Evolutionary conservation across 2,329 filamentous ascomycete genomes (phyloP), one percentile per base, ranked within the genome.

Genomic region (Penicillium sp.): DNA sequence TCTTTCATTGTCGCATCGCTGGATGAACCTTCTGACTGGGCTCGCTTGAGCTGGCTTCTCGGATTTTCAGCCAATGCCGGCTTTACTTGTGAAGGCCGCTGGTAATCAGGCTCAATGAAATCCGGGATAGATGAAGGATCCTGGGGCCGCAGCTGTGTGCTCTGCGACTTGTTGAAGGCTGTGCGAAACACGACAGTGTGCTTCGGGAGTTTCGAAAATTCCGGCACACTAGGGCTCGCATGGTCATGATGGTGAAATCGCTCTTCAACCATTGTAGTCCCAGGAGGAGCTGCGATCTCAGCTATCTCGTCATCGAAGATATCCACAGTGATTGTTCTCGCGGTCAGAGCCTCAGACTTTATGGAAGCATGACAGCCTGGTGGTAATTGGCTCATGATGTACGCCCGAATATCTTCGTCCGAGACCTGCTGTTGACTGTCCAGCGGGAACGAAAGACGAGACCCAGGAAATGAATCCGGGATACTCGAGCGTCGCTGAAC

Each of bases 181-280:
- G 78, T 79, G 25, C 75, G 69, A 52, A 80, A 80, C 7, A 80
- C 74, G 33, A 80, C 67, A 1, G 76, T 80, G 58, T 80, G 77
- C 42, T 70, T 77, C 21, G 77, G 77, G 27, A 68, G 54, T 29
- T 55, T 55, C 19, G 64, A 31, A 79, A 73, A 23, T 71, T 75
- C 31, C 76, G 80, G 16, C 68, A 80, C 42, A 72, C 75, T 27
- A 80, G 75, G 65, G 73, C 48, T 55, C n/a, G 46, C 59, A 31
- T 84, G 65, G 80, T 85, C 59, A 80, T 85, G 58, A 78, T 83
- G 61, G 80, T 83, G 61, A 46, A 78, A 75, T 29, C 71, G 71
- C 64, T 80, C 78, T 52, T 77, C 76, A 42, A 80, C 65, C 68
- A 80, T 74, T 54, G 75, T 75, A 1, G 77, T 79, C 4, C 78